Base-by-base conservation (phyloP, 2,329 filamentous ascomycete species). In the Trichoderma polysporum region DNA sequence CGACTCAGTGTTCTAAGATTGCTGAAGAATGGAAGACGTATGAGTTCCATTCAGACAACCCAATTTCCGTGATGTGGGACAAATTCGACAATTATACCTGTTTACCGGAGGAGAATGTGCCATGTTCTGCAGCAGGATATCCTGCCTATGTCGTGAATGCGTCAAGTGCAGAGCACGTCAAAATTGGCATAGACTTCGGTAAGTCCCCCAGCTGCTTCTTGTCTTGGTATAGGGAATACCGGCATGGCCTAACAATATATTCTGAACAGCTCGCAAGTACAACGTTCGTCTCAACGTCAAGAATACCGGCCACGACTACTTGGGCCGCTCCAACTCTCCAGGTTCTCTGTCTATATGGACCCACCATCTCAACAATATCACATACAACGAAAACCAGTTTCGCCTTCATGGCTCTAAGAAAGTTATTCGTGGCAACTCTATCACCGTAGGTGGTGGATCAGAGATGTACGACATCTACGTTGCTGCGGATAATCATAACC, bases 341-440 rank as follows among this genome's bases (percentile, higher is more conserved):
- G 84, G 85, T 1, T 81, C 84, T 0, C 74, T 88, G 0, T 85
- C 80, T 1, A 81, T 86, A 66, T 87, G 85, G 85, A 81, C 79
- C 0, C 84, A 84, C 61, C 74, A 85, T 67, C 75, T 87, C 53
- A 79, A 79, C 25, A 73, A 71, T 5, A 72, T 81, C 2, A 31
- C 70, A 0, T 79, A 80, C 37, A 80, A 79, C 62, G 69, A 79
- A 8, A 78, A 76, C 2, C 66, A 75, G 1, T 83, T 85, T 70
- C 75, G 71, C 19, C 80, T 83, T 35, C 70, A 77, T 13, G 82
- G 80, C 29, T 80, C 79, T 56, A 74, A 76, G 9, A 70, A 73
- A 6, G 68, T 75, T 1, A 85, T 88, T 53, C 70, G 73, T 0
- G 82, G 81, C 0, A 79, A 79, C 19, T 83, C 84, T 2, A 79